phyloP scores from a whole-genome alignment of 768 basidiomycete genomes.

The Lyophyllum shimeji region DNA sequence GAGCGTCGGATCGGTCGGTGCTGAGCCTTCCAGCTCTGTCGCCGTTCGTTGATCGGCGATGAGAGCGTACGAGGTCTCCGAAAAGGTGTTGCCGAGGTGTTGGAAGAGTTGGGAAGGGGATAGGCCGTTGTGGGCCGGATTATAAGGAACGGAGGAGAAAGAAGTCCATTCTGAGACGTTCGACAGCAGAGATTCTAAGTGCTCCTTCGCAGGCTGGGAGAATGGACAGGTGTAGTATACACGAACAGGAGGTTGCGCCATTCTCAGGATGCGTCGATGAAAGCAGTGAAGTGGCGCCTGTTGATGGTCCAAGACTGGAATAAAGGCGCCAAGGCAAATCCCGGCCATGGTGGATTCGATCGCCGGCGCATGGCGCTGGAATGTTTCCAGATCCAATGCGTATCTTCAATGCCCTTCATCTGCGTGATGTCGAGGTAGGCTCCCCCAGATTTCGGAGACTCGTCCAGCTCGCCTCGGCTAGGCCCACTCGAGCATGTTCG shows the following conservation, averaged over 20 bases:
- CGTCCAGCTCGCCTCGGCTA: too few species aligned
- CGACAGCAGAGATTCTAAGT: neutral
- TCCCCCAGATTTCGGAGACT: constrained; percentile 82
- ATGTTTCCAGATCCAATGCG: too few species aligned
- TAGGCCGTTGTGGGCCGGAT: neutral
- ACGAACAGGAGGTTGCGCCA: neutral
- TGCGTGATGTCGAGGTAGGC: constrained; percentile 65
- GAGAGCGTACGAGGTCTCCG: neutral
- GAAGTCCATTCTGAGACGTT: neutral
- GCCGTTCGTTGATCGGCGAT: constrained; percentile 1
- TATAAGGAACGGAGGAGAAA: neutral
- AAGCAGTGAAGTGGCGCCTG: neutral
- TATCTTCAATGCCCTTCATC: constrained; percentile 21
- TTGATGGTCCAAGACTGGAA: neutral
- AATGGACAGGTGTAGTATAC: constrained; percentile 2
- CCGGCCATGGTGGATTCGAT: too few species aligned
- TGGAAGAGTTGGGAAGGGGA: constrained; percentile 1
- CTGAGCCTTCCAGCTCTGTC: neutral
- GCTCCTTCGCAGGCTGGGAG: neutral
- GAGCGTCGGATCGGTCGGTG: neutral
- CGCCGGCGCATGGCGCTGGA: too few species aligned
- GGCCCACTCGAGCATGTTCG: too few species aligned
- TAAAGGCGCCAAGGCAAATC: neutral
- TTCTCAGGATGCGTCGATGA: neutral
- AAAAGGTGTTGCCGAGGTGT: neutral